Conservation (phyloP, 441 rosid species). For the Heliophila coronopifolia region DNA sequence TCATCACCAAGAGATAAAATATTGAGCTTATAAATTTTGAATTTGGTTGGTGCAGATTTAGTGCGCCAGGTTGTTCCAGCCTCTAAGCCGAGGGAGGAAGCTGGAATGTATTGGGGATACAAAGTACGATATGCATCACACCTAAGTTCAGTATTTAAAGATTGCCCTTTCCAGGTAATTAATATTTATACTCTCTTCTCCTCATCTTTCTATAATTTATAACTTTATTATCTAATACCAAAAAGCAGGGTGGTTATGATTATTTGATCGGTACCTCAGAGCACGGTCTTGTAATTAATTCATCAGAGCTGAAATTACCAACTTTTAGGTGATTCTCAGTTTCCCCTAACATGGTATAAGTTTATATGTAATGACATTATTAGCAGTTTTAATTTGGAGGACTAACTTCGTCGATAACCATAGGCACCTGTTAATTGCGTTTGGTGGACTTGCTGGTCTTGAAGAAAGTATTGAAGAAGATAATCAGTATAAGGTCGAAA, state of each 20-base stretch:
- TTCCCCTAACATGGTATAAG: not conserved
- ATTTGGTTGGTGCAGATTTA: constrained; percentile 48
- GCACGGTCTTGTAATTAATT: constrained; percentile 61
- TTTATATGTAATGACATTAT: not conserved
- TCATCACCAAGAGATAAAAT: not conserved
- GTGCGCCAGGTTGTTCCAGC: constrained; percentile 57
- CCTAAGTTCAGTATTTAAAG: constrained; percentile 58
- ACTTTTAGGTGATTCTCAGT: constrained; percentile 50
- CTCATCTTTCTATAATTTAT: not conserved
- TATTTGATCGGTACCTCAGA: constrained; percentile 87
- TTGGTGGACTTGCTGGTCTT: constrained; percentile 95
- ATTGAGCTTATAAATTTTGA: constrained; percentile 7
- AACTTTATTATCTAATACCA: constrained; percentile 11
- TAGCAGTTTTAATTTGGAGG: not conserved
- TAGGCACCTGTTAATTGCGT: constrained; percentile 90
- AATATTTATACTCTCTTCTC: not conserved
- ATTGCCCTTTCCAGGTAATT: constrained; percentile 60
- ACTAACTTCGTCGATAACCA: constrained; percentile 15
- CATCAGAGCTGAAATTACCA: constrained; percentile 70
- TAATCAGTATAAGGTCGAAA: constrained; percentile 52
- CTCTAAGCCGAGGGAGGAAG: constrained; percentile 71
- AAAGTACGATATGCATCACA: constrained; percentile 84
- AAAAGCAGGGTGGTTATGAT: constrained; percentile 86
- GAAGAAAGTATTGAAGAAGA: constrained; percentile 87
- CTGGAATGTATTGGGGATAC: constrained; percentile 88